These are phyloP conservation scores for Boletus smithii DNA, from an alignment of 1,284 basidiomycete species.

Conservation along the genomic window DNA sequence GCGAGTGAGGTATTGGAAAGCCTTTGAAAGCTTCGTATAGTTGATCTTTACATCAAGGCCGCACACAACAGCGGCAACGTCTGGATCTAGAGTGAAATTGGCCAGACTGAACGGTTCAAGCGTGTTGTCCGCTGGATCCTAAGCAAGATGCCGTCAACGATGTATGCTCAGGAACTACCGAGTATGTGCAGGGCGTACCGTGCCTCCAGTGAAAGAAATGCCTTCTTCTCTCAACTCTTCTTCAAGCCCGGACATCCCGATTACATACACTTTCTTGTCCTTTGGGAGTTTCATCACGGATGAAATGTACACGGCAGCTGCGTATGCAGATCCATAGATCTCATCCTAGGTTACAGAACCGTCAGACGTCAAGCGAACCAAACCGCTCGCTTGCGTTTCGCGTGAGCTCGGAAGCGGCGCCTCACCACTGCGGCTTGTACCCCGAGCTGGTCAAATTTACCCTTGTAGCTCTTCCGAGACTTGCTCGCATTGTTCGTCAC, in stretches of 20 bases:
- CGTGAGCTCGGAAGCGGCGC: slow-evolving; percentile 4
- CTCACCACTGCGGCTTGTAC: slow-evolving; percentile 78
- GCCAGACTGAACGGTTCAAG: slow-evolving; percentile 71
- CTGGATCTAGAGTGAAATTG: slow-evolving; percentile 69
- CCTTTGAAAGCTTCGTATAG: slow-evolving; percentile 93
- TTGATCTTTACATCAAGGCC: slow-evolving; percentile 80
- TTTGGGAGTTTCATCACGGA: slow-evolving; percentile 85
- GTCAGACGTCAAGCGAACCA: not conserved
- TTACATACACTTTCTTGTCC: slow-evolving; percentile 93
- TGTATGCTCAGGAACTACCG: not conserved
- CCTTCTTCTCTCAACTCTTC: slow-evolving; percentile 89
- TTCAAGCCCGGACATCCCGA: slow-evolving; percentile 91
- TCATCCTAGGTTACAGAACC: slow-evolving; percentile 67
- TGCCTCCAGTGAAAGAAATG: slow-evolving; percentile 79
- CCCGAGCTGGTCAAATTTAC: slow-evolving; percentile 88
- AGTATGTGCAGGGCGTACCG: slow-evolving; percentile 48
- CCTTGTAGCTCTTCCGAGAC: slow-evolving; percentile 82
- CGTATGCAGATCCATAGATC: slow-evolving; percentile 94
- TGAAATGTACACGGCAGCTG: slow-evolving; percentile 90
- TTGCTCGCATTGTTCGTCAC: slow-evolving; percentile 99
- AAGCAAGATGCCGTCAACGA: not conserved
- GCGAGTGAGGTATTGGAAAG: slow-evolving; percentile 83
- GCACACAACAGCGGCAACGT: slow-evolving; percentile 87
- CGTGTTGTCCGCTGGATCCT: slow-evolving; percentile 84
- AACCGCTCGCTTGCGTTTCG: not conserved